These are phyloP conservation scores for Butyriboletus loyo DNA, from an alignment of 768 basidiomycete genomes.

Conservation along the genomic window DNA sequence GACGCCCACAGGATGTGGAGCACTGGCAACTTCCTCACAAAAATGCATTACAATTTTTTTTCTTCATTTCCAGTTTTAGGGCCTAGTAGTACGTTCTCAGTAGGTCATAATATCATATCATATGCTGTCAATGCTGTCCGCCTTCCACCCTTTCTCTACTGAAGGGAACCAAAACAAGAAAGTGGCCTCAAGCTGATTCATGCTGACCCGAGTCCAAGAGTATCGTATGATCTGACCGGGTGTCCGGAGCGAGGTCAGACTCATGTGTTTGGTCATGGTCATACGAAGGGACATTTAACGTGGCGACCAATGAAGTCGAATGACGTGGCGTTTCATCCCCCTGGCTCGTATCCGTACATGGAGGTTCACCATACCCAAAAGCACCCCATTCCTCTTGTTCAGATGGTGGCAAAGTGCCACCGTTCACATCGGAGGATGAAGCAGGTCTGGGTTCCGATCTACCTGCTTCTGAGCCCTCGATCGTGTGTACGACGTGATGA, in stretches of 20 bases:
- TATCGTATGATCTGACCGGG: slow-evolving; percentile 28
- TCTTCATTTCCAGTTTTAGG: not conserved
- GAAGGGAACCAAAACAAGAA: slow-evolving; percentile 4
- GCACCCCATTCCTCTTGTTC: slow-evolving; percentile 37
- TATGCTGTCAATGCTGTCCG: not conserved
- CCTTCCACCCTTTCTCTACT: not conserved
- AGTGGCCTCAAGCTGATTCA: slow-evolving; percentile 10
- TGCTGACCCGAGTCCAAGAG: slow-evolving; percentile 19
- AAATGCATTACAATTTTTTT: slow-evolving; percentile 1
- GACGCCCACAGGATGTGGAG: not conserved
- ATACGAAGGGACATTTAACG: slow-evolving; percentile 22
- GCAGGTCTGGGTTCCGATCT: slow-evolving; percentile 22
- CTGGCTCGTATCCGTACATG: slow-evolving; percentile 29
- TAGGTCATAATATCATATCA: slow-evolving; percentile 13
- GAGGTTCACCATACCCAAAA: slow-evolving; percentile 40
- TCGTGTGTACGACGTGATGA: slow-evolving; percentile 39
- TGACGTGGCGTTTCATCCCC: slow-evolving; percentile 48
- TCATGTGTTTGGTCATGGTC: slow-evolving; percentile 22
- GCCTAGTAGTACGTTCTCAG: not conserved
- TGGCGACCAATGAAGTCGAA: slow-evolving; percentile 29
- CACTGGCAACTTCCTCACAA: slow-evolving; percentile 2
- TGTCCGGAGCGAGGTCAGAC: slow-evolving; percentile 15
- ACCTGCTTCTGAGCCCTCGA: slow-evolving; percentile 16
- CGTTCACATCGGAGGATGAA: slow-evolving; percentile 31
- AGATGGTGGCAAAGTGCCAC: slow-evolving; percentile 15